Base-by-base conservation (phyloP, 441 rosid genomes). In the Pelargonium cotyledonis region DNA sequence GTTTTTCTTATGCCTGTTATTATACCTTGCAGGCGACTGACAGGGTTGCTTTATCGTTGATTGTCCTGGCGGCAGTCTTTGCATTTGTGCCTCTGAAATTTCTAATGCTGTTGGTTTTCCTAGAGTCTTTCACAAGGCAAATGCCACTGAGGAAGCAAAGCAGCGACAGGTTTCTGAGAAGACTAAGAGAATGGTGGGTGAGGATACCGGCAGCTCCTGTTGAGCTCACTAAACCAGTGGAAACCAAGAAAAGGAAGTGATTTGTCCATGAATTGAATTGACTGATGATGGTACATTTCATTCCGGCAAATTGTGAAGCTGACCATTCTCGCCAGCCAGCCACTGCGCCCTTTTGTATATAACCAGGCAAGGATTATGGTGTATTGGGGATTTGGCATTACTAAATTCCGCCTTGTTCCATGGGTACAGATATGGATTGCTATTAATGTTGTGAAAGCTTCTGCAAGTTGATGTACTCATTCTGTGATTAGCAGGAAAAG, bases 131-230 rank as follows among this genome's bases (percentile, higher is more conserved):
- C 83, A 91, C 96, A 0, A 79, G 98, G 86, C 88, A 89, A 77
- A 75, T 86, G 75, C 85, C 88, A 8, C 80, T 68, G 68, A 80
- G 97, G 85, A 91, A 78, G 80, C 91, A 85, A 76, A 93, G 97
- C 86, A 82, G 82, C 60, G 80, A 82, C 60, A 80, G 86, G 76
- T 73, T 73, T 73, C 71, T 85, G 67, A 82, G 97, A 72, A 85
- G 95, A 71, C n/a, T 88, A 46, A 84, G 88, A 78, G 98, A 93
- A 70, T 90, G 98, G 98, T 93, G 96, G 98, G 66, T 86, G 66
- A 83, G 91, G 70, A 81, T 93, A 70, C 97, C 98, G 0, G 95
- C 96, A 70, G 98, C 97, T 53, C 91, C 93, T 7, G 95, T 93
- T 73, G 87, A 82, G 77, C 85, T 93, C 63, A 70, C 83, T 70